phyloP scores from a whole-genome alignment of 805 yeast genomes.

The Ogataea ramenticola region DNA sequence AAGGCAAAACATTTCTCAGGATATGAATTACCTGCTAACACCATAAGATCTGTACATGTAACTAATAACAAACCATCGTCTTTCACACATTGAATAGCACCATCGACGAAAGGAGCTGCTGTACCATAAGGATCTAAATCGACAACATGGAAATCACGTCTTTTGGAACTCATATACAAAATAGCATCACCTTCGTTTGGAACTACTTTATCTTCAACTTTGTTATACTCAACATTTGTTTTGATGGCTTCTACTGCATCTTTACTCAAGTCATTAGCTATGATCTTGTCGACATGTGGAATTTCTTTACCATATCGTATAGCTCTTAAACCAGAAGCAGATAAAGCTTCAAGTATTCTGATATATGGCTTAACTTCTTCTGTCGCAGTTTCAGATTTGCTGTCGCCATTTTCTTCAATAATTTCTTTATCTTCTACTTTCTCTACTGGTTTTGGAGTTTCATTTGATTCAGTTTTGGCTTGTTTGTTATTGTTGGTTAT shows the following conservation, averaged over 20 bases:
- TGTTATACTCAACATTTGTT: conserved; percentile 63
- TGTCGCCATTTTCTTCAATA: conserved; percentile 1
- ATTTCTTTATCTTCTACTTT: conserved; percentile 7
- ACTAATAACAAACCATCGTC: conserved; percentile 83
- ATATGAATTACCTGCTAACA: conserved; percentile 90
- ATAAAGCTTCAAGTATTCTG: conserved; percentile 77
- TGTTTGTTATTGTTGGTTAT: conserved; percentile 10
- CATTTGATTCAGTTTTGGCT: conserved; percentile 1
- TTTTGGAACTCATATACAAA: conserved; percentile 55
- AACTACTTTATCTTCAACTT: conserved; percentile 46
- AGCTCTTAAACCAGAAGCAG: conserved; percentile 94
- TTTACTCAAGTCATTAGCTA: conserved; percentile 85
- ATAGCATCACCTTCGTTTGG: conserved; percentile 90
- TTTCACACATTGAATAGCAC: conserved; percentile 77
- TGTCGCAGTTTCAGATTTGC: conserved; percentile 1
- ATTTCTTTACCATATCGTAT: conserved; percentile 90
- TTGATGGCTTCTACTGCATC: conserved; percentile 81
- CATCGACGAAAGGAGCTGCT: conserved; percentile 91
- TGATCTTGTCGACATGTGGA: conserved; percentile 60
- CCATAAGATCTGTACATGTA: conserved; percentile 95
- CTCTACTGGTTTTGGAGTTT: neutral
- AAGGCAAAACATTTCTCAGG: conserved; percentile 95
- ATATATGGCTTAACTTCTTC: conserved; percentile 36
- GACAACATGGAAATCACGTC: conserved; percentile 65
- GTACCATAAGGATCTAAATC: conserved; percentile 98